These are phyloP conservation scores for Austroboletus eburneus DNA, from an alignment of 768 basidiomycete species.

Conservation along the genomic window DNA sequence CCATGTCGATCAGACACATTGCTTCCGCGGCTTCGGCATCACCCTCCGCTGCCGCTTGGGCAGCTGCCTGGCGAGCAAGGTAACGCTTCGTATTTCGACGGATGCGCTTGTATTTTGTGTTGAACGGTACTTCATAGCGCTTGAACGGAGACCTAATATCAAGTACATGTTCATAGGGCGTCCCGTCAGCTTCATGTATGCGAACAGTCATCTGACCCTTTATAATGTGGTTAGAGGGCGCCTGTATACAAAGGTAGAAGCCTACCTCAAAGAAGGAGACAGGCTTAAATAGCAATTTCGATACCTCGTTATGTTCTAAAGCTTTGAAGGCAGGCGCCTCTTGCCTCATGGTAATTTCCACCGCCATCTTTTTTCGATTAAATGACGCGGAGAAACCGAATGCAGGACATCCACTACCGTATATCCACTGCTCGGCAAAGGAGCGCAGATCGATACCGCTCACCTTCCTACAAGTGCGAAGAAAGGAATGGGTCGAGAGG, in stretches of 20 bases:
- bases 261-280: slow-evolving; percentile 85
- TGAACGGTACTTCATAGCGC: slow-evolving; percentile 97
- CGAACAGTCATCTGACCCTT: slow-evolving; percentile 98
- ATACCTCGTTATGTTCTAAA: slow-evolving; percentile 65
- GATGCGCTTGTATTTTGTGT: slow-evolving; percentile 97
- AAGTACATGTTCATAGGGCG: slow-evolving; percentile 96
- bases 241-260: slow-evolving; percentile 1
- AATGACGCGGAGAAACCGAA: slow-evolving; percentile 89
- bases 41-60: slow-evolving; percentile 89
- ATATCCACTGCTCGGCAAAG: slow-evolving; percentile 99
- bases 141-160: slow-evolving; percentile 86
- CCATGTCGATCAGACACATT: slow-evolving; percentile 91
- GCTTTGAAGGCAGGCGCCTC: slow-evolving; percentile 70
- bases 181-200: slow-evolving; percentile 98
- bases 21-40: slow-evolving; percentile 90
- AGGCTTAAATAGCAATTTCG: slow-evolving; percentile 70
- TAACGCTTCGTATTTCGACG: slow-evolving; percentile 95
- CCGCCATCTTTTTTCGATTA: slow-evolving; percentile 97
- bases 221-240: slow-evolving; percentile 7
- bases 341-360: slow-evolving; percentile 93
- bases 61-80: slow-evolving; percentile 86
- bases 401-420: slow-evolving; percentile 91
- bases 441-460: slow-evolving; percentile 84
- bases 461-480: slow-evolving; percentile 89
- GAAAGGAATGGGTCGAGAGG: slow-evolving; percentile 85